A percentile compares a stretch with the other conserved stretches of the same genome.
phyloP scores from a whole-genome alignment of 148 eudicot species.

The Arctostaphylos glauca region DNA sequence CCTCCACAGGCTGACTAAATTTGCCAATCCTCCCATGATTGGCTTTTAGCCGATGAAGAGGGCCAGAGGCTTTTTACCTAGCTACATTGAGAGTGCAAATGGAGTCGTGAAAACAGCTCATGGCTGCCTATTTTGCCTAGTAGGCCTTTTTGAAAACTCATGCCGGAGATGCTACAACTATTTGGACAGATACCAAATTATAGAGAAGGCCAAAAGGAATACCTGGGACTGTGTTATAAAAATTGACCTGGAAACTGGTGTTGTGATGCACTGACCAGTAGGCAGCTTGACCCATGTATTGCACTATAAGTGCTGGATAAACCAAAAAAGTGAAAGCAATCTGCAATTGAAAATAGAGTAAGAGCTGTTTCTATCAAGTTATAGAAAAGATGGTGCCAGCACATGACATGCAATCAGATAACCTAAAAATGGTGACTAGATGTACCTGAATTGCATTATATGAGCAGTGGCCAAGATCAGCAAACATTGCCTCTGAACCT shows the following conservation, averaged over 20 bases:
- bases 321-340: slow-evolving; percentile 84
- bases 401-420: background rate
- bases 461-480: slow-evolving; percentile 95
- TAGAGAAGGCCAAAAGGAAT: slow-evolving; percentile 10
- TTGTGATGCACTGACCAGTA: slow-evolving; percentile 76
- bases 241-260: slow-evolving; percentile 57
- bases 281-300: slow-evolving; percentile 97
- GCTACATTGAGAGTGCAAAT: background rate
- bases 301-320: slow-evolving; percentile 81
- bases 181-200: background rate
- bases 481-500: slow-evolving; percentile 99
- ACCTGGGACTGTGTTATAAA: slow-evolving; percentile 92
- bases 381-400: background rate
- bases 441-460: slow-evolving; percentile 85
- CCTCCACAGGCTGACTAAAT: background rate
- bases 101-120: background rate
- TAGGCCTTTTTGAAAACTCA: too few relatives aligned
- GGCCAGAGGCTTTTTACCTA: background rate
- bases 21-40: background rate
- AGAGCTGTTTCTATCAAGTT: background rate
- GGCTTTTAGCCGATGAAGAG: background rate
- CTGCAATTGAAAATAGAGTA: slow-evolving; percentile 39
- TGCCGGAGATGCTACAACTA: background rate
- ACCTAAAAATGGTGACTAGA: slow-evolving; percentile 5
- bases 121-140: too few relatives aligned